These are phyloP conservation scores for Multifurca ochricompacta DNA, from an alignment of 768 basidiomycete species.

Conservation along the genomic window DNA sequence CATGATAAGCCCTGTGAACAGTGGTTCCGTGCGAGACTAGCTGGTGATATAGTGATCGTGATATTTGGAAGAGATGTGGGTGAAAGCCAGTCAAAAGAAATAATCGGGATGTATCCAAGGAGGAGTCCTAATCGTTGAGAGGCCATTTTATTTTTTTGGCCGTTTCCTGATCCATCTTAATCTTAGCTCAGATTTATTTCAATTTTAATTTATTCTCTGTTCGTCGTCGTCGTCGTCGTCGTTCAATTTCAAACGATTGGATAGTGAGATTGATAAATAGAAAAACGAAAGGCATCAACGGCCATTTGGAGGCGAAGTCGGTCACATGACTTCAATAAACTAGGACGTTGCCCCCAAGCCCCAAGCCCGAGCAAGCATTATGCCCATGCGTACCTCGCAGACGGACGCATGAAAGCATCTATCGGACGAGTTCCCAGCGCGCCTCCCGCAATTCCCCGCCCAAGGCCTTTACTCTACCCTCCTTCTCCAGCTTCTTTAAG, in stretches of 20 bases:
- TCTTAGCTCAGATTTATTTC: too few species aligned
- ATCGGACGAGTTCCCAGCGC: conserved; percentile 36
- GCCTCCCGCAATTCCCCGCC: conserved; percentile 46
- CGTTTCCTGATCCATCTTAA: too few species aligned
- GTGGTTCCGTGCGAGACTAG: not conserved
- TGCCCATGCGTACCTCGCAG: too few species aligned
- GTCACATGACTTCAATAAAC: too few species aligned
- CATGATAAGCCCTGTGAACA: not conserved
- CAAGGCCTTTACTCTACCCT: conserved; percentile 45
- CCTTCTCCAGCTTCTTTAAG: conserved; percentile 60
- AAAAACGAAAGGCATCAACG: too few species aligned
- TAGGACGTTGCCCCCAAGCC: too few species aligned
- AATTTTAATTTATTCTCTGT: too few species aligned
- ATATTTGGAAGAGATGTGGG: not conserved
- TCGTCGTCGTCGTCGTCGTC: not conserved
- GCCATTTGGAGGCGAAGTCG: too few species aligned
- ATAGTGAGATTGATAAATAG: too few species aligned
- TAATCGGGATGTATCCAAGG: not conserved
- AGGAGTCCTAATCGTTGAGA: too few species aligned
- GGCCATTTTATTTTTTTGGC: too few species aligned
- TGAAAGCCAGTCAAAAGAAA: not conserved
- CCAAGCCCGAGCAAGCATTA: too few species aligned
- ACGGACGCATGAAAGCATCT: not conserved
- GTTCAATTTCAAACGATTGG: not conserved
- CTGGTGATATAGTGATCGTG: not conserved